Evolutionary conservation across 805 yeast species (phyloP), one percentile per base, ranked within the genome.

Genomic region (Zygosaccharomyces bisporus): DNA sequence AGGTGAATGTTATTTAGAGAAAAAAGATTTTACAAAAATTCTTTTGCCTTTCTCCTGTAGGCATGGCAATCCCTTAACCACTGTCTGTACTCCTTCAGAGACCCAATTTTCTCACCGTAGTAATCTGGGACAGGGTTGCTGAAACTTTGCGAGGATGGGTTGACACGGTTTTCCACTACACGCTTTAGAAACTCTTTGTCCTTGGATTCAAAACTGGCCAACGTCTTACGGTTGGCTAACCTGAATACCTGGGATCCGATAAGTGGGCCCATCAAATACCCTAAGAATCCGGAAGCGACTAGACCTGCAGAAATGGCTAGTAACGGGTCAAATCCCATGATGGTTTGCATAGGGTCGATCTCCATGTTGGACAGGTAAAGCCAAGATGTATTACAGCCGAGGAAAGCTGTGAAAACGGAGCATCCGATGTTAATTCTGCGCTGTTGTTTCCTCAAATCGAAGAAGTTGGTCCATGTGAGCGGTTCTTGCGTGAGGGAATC

Each of bases 61-160:
- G 95, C 89, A 58, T 87, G 83, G 60, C 96, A 86, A 66, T 93
- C 98, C 59, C 98, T 80, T 58, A 93, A 74, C 99, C 99, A 93
- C 65, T 86, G 93, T 69, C 89, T 85, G 69, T 93, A 93, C 53
- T 80, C 90, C 55, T 79, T 78, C 60, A 91, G 68, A 42, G 95
- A 83, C 42, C 88, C 87, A 50, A 93, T 90, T 67, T 86, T 86
- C 69, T 93, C 99, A 32, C 99, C 99, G 63, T 93, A 93, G 69
- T 89, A 93, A 67, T 93, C 99, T n/a, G 97, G 96, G 37, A 93
- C 95, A 10, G 98, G 98, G 67, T 91, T 93, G 44, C 86, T 76
- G 68, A 89, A 83, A 58, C 89, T 80, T 69, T 90, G 96, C 45
- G 85, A 80, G 14, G 90, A 77, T 16, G 99, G 96, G 69, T 93